Evolutionary conservation across 306 rosid genomes (phyloP), one percentile per base, ranked within the genome.

Genomic region (Castanospermum australe): DNA sequence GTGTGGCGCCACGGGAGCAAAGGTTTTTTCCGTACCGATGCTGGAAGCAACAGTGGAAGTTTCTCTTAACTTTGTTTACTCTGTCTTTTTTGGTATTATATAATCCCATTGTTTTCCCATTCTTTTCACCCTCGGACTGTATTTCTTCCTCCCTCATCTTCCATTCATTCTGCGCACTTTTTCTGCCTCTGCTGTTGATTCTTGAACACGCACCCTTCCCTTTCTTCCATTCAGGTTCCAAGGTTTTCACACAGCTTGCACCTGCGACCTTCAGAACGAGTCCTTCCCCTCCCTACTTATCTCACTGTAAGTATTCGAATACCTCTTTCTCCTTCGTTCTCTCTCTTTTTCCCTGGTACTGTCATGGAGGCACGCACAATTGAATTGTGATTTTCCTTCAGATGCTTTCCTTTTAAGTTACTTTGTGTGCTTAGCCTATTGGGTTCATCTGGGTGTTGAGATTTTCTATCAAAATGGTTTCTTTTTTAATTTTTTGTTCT

Each of bases 161-260:
- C 4, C 30, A 11, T 11, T 11, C n/a, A n/a, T n/a, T 48, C 17
- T 20, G 59, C 42, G 0, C n/a, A 47, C 24, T 13, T 52, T 4
- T 35, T 64, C 79, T 52, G 70, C 68, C 14, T 56, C 14, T n/a
- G 57, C 81, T 82, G 22, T 79, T 76, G 56, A 82, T n/a, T n/a
- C n/a, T n/a, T n/a, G n/a, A n/a, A 28, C 32, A 3, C 32, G 32
- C 32, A 1, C 32, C 32, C 32, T 28, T 28, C 32, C 32, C 32
- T 28, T 3, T 28, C 2, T 28, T 33, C 30, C 61, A 9, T 50
- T 42, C 14, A 63, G n/a, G 67, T 78, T 76, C 17, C 52, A 56
- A 33, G 13, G 4, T 35, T 32, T 56, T 6, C 11, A 9, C 8
- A 9, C 3, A 30, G 21, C 20, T 64, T 38, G 2, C 51, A 4